Conservation (phyloP, 805 yeast genomes). For the Wickerhamiella brachini region DNA sequence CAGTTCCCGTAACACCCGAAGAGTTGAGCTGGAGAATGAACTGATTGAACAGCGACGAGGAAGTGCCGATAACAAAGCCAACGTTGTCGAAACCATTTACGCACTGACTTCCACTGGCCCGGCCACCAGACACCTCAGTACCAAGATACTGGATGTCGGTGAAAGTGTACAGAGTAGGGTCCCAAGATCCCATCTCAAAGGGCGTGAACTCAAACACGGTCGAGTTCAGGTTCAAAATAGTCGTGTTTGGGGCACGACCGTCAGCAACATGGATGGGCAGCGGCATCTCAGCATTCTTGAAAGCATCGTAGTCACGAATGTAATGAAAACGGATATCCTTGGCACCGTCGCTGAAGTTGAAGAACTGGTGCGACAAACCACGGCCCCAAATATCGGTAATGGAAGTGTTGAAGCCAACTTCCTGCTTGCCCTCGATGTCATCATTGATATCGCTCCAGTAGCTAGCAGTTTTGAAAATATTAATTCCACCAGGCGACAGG, state of each 20-base stretch:
- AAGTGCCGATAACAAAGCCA: slow-evolving; percentile 71
- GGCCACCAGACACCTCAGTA: slow-evolving; percentile 46
- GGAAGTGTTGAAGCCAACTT: slow-evolving; percentile 56
- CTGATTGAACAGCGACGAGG: slow-evolving; percentile 68
- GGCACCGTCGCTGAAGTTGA: slow-evolving; percentile 47
- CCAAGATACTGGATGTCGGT: slow-evolving; percentile 59
- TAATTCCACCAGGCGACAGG: slow-evolving; percentile 47
- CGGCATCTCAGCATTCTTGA: slow-evolving; percentile 50
- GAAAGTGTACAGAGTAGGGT: slow-evolving; percentile 53
- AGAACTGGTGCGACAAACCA: slow-evolving; percentile 57
- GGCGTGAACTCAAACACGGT: slow-evolving; percentile 44
- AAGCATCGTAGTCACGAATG: slow-evolving; percentile 47
- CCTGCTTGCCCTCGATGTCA: slow-evolving; percentile 39
- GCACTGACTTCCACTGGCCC: slow-evolving; percentile 37
- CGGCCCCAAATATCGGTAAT: slow-evolving; percentile 77
- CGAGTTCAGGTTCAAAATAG: slow-evolving; percentile 46
- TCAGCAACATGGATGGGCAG: slow-evolving; percentile 49
- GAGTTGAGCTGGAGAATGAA: slow-evolving; percentile 44
- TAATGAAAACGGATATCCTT: slow-evolving; percentile 48
- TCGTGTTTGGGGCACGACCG: slow-evolving; percentile 30
- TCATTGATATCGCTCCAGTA: slow-evolving; percentile 34
- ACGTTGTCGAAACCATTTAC: slow-evolving; percentile 63
- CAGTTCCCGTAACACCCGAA: slow-evolving; percentile 33
- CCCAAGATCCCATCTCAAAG: slow-evolving; percentile 79
- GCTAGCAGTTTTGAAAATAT: slow-evolving; percentile 36